Conservation (phyloP, 139 green algal genomes). For the Deuterostichococcus epilithicus region DNA sequence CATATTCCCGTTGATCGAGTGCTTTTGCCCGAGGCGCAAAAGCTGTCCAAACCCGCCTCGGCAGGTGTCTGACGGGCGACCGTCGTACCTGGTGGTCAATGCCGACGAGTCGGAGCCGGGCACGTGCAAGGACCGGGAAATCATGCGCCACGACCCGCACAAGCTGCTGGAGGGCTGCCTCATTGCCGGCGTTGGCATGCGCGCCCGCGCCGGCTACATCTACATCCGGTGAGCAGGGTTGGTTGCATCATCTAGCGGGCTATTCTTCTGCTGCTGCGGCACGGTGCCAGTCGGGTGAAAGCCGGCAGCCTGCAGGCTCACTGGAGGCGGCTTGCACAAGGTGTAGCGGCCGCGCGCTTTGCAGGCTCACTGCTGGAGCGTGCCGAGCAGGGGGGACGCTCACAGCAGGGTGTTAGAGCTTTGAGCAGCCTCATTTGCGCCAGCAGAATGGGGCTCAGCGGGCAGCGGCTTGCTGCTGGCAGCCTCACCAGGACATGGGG, state of each 20-base stretch:
- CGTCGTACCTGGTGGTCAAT: constrained; percentile 96
- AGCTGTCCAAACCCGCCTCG: too few species aligned
- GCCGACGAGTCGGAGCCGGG: constrained; percentile 96
- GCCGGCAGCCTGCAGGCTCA: not conserved
- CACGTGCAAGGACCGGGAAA: constrained; percentile 97
- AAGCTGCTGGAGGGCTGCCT: constrained; percentile 98
- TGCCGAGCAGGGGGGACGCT: too few species aligned
- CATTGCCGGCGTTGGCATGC: constrained; percentile 87
- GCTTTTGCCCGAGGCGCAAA: too few species aligned
- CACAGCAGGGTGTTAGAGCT: too few species aligned
- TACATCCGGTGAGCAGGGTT: constrained; percentile 74
- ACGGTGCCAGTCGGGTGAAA: too few species aligned
- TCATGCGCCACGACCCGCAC: constrained; percentile 95
- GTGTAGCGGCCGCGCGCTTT: too few species aligned
- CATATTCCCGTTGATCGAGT: too few species aligned
- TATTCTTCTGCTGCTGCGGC: too few species aligned
- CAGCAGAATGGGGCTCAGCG: too few species aligned
- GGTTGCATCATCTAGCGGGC: too few species aligned
- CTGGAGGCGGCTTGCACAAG: not conserved
- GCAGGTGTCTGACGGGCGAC: constrained; percentile 81
- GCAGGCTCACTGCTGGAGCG: too few species aligned
- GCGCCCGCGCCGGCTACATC: constrained; percentile 89
- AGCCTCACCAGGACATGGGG: not conserved
- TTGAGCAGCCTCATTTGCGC: too few species aligned
- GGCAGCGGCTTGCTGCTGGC: not conserved